Base-by-base conservation (phyloP, 176 grass and related monocot species). In the Eleusine coracana region DNA sequence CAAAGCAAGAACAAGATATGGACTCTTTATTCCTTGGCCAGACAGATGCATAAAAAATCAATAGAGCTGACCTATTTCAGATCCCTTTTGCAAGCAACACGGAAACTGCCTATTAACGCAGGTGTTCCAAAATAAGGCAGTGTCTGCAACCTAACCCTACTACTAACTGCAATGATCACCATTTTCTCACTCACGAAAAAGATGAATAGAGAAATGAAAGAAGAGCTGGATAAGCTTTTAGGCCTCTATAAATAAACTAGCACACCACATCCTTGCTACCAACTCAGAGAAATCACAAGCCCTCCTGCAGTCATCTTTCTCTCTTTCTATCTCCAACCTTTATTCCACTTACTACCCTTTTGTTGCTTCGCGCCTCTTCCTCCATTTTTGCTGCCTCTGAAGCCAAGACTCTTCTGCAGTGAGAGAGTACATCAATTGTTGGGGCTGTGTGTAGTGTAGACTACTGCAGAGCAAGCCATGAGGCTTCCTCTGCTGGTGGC, bases 121-220 rank as follows among this genome's bases (percentile, higher is more conserved):
- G 70, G 77, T 52, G 77, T 8, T 49, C 36, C 52, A 71, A 55
- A 89, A 75, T 42, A 18, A 39, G 20, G 25, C 31, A 14, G 52
- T 51, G 41, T 17, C 13, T 34, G 34, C 34, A 39, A 71, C 87
- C 87, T 76, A 89, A 82, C 83, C 20, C 78, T 66, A 86, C 78
- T 66, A 86, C 72, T 49, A 52, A 28, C 3, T 11, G 15, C 36
- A 12, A 7, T 2, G 9, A 54, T 60, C 46, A 18, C 17, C 45
- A 12, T 71, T 72, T 72, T 71, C n/a, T n/a, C 68, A 4, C 6
- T 23, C 7, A 72, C 40, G 0, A 31, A 11, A 38, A 62, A 7
- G 28, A 23, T 15, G 31, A 34, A 34, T 34, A 34, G 31, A 34
- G 6, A 7, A 5, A 56, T 10, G 50, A 63, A 12, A 20, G 40